These are phyloP conservation scores for Microsporum canis DNA, from an alignment of 2,329 filamentous ascomycete species.

Conservation along the genomic window DNA sequence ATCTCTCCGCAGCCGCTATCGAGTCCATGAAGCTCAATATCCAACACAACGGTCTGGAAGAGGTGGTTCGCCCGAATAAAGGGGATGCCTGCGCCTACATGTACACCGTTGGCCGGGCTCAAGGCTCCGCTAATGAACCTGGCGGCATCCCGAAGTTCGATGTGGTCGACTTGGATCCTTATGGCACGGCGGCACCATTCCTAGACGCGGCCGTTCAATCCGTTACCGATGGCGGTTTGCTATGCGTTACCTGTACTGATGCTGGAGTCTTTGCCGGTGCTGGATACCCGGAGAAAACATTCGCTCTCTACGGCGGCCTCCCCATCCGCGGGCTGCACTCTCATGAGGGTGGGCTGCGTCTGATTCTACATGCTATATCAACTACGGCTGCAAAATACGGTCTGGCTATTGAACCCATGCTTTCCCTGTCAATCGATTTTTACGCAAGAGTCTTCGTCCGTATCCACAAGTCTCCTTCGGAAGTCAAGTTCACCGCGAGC, in stretches of 20 bases:
- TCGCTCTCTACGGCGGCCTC: slow-evolving; percentile 81
- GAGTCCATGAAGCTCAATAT: slow-evolving; percentile 76
- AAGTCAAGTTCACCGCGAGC: slow-evolving; percentile 80
- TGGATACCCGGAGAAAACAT: slow-evolving; percentile 89
- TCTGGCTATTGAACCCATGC: slow-evolving; percentile 73
- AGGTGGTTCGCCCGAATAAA: slow-evolving; percentile 59
- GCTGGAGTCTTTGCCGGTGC: slow-evolving; percentile 90
- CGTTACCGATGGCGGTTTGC: slow-evolving; percentile 73
- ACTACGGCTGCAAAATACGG: slow-evolving; percentile 75
- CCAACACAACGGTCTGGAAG: slow-evolving; percentile 63
- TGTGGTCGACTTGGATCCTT: slow-evolving; percentile 92
- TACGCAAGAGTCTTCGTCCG: slow-evolving; percentile 84
- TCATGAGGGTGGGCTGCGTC: slow-evolving; percentile 77
- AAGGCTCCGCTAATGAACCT: slow-evolving; percentile 27
- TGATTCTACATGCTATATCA: slow-evolving; percentile 75
- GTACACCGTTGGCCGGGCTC: slow-evolving; percentile 55
- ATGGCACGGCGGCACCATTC: slow-evolving; percentile 86
- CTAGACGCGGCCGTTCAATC: slow-evolving; percentile 83
- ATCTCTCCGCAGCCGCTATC: slow-evolving; percentile 66
- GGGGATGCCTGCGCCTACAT: slow-evolving; percentile 85
- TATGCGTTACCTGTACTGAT: slow-evolving; percentile 95
- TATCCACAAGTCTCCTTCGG: slow-evolving; percentile 64
- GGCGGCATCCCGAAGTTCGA: slow-evolving; percentile 55
- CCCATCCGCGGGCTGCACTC: slow-evolving; percentile 75
- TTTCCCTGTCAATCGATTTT: slow-evolving; percentile 92